Conservation (phyloP, 1,139 yeast genomes). For the Debaryomyces robertsiae region DNA sequence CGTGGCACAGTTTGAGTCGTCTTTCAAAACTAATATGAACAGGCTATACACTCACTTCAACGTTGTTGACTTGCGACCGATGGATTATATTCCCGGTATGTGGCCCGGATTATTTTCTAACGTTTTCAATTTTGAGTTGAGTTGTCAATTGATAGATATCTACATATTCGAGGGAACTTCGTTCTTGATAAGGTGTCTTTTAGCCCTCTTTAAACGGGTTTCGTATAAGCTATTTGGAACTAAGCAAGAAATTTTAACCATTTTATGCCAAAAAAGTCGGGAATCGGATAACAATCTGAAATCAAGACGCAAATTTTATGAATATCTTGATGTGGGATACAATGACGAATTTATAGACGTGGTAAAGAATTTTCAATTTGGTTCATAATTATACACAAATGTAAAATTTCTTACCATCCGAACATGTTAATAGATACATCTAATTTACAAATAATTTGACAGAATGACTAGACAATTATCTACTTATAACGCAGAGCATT, state of each 20-base stretch:
- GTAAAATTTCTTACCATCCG: neutral
- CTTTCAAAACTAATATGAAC: constrained; percentile 47
- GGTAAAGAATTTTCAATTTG: constrained; percentile 27
- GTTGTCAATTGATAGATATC: constrained; percentile 50
- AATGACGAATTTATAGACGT: constrained; percentile 50
- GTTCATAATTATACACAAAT: neutral
- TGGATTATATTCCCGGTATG: constrained; percentile 28
- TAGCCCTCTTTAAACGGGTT: constrained; percentile 50
- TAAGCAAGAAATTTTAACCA: constrained; percentile 43
- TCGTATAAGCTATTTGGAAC: constrained; percentile 58
- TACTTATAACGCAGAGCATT: no score
- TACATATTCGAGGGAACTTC: constrained; percentile 63
- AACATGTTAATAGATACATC: constrained; percentile 8
- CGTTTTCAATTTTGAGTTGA: constrained; percentile 28
- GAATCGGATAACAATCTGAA: constrained; percentile 16
- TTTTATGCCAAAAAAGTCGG: constrained; percentile 32
- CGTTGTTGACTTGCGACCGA: constrained; percentile 34
- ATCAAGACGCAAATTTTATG: constrained; percentile 16
- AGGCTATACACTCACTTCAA: constrained; percentile 54
- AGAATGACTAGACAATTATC: neutral
- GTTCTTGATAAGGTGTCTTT: constrained; percentile 47
- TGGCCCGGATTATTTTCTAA: constrained; percentile 25
- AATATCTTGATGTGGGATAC: constrained; percentile 49
- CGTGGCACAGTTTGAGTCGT: constrained; percentile 46
- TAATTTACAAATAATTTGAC: neutral